phyloP scores from a whole-genome alignment of 495 filamentous ascomycete genomes.

The Xylaria longipes region DNA sequence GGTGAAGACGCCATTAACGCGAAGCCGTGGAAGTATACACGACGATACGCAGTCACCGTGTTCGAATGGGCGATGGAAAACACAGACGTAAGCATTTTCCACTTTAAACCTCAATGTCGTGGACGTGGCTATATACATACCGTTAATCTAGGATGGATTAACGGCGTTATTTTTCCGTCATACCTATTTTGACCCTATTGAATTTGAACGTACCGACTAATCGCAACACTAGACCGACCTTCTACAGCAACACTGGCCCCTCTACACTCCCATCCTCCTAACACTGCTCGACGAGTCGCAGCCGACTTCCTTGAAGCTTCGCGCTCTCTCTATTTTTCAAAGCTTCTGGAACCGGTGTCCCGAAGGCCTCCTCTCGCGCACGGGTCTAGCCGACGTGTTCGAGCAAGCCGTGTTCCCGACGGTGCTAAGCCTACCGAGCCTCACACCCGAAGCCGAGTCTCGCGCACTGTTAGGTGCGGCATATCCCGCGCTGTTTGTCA shows the following conservation, averaged over 20 bases:
- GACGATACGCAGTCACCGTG: slow-evolving; percentile 66
- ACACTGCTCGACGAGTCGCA: slow-evolving; percentile 76
- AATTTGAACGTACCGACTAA: background rate
- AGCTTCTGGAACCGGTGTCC: slow-evolving; percentile 67
- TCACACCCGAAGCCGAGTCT: slow-evolving; percentile 77
- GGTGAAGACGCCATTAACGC: slow-evolving; percentile 56
- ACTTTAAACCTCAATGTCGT: no score
- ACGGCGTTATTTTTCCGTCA: no score
- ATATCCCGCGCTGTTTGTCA: slow-evolving; percentile 68
- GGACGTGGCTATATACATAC: no score
- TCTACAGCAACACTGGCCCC: slow-evolving; percentile 65
- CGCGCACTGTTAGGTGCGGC: slow-evolving; percentile 67
- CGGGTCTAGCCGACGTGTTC: slow-evolving; percentile 80
- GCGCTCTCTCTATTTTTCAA: slow-evolving; percentile 63
- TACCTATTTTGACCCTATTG: no score
- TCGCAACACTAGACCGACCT: slow-evolving; percentile 25
- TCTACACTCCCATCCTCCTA: slow-evolving; percentile 85
- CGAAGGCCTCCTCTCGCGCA: slow-evolving; percentile 64
- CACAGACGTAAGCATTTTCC: slow-evolving; percentile 56
- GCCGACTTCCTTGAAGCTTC: slow-evolving; percentile 50
- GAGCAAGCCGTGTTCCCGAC: slow-evolving; percentile 77
- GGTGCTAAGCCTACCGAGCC: slow-evolving; percentile 74
- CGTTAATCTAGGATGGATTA: no score
- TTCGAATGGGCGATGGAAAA: slow-evolving; percentile 69
- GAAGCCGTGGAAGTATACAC: slow-evolving; percentile 78